Evolutionary conservation across 208 protist genomes (phyloP), one percentile per base, ranked within the genome.

Genomic region (Blastocrithidia nonstop): DNA sequence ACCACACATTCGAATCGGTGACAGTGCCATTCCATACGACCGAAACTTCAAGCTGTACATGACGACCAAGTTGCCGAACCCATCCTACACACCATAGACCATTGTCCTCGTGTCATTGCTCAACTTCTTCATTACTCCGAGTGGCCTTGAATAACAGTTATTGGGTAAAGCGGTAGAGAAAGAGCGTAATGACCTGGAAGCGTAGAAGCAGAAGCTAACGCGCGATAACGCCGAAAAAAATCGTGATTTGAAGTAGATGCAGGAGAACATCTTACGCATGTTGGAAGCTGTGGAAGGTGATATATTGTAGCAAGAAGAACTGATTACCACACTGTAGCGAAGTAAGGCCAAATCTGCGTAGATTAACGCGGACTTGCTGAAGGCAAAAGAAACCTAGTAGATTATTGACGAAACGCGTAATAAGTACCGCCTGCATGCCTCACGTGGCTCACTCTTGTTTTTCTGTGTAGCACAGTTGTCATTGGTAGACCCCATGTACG

Each of bases 121-220:
- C 7, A 98, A 99, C 71, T 99, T 99, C 73, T 97, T 96, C 57
- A 96, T 98, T 52, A 98, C 96, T 20, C 86, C 76, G 22, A 80
- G 62, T 45, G 96, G 96, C 23, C 59, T 98, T 17, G 91, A 97
- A 62, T 95, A 99, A 59, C 96, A 99, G 59, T 55, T 99, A 38
- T 75, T 99, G 4, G 95, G 75, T 25, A 88, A 95, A 40, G 93
- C 96, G 16, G 96, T 98, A 11, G 93, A 89, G 45, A 95, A 96
- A 56, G 96, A 98, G 79, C 72, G 94, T 29, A 96, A 88, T 42
- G 95, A 98, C 57, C 61, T 99, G 20, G 95, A 98, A 68, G 74
- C 93, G 50, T 74, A 89, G 56, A 98, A 98, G 73, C 92, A 96
- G 54, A 69, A 76, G 50, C 77, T 98, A 15, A 95, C 93, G 27